Conservation (phyloP, 2,329 filamentous ascomycete genomes). For the Colletotrichum tropicale region DNA sequence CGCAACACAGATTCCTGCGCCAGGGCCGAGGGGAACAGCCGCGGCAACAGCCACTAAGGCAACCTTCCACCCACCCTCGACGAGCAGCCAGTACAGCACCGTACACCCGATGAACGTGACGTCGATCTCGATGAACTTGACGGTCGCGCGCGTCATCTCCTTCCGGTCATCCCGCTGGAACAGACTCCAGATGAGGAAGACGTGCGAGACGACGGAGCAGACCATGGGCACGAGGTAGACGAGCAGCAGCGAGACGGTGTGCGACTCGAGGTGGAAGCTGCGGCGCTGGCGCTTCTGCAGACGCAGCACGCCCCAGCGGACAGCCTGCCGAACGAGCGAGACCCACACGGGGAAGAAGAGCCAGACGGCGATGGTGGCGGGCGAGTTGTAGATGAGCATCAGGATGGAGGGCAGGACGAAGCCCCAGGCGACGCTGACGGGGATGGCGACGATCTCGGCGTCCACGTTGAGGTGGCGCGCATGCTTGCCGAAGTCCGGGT, state of each 20-base stretch:
- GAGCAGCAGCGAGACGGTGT: conserved; percentile 37
- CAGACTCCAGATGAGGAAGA: conserved; percentile 43
- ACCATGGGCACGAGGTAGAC: conserved; percentile 51
- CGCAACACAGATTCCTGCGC: conserved; percentile 39
- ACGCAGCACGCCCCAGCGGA: conserved; percentile 30
- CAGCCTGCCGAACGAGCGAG: conserved; percentile 42
- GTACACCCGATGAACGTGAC: conserved; percentile 48
- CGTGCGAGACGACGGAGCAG: conserved; percentile 48
- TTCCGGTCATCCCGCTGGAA: conserved; percentile 47
- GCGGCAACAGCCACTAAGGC: conserved; percentile 34
- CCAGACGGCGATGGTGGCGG: conserved; percentile 47
- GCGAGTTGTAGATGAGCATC: conserved; percentile 47
- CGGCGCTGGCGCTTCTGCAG: conserved; percentile 25
- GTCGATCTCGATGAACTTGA: conserved; percentile 53
- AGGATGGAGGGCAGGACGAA: conserved; percentile 50
- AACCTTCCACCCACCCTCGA: conserved; percentile 51
- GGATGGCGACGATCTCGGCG: conserved; percentile 63
- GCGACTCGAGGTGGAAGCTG: conserved; percentile 48
- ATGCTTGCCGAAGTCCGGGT: conserved; percentile 32
- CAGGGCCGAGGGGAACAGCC: conserved; percentile 38
- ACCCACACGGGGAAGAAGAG: conserved; percentile 58
- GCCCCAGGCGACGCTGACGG: conserved; percentile 50
- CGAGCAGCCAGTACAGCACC: conserved; percentile 57
- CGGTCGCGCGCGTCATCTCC: conserved; percentile 53
- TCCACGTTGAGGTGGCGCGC: conserved; percentile 42